phyloP scores from a whole-genome alignment of 2,329 filamentous ascomycete species.

The Beauveria sp. region DNA sequence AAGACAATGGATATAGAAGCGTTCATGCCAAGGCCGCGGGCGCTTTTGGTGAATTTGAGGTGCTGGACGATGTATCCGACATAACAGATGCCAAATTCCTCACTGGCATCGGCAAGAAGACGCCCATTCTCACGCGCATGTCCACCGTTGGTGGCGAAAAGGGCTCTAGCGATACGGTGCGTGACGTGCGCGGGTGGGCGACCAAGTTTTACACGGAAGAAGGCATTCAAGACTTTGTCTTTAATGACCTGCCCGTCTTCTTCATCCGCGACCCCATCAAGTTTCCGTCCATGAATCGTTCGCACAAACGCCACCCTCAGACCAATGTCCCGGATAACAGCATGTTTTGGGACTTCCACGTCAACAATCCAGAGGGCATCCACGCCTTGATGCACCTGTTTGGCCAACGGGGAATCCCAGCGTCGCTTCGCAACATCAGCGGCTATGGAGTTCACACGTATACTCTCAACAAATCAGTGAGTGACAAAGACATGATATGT shows the following conservation, averaged over 20 bases:
- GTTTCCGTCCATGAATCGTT: constrained; percentile 38
- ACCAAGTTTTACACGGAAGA: constrained; percentile 23
- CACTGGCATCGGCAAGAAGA: constrained; percentile 41
- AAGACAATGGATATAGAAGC: not conserved
- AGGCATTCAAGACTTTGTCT: constrained; percentile 23
- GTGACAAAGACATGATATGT: not conserved
- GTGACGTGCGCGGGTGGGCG: constrained; percentile 59
- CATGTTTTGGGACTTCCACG: constrained; percentile 29
- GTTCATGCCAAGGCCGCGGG: constrained; percentile 22
- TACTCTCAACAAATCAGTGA: constrained; percentile 29
- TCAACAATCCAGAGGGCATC: constrained; percentile 38
- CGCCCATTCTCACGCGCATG: constrained; percentile 41
- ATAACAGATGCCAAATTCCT: constrained; percentile 45
- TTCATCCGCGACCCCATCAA: constrained; percentile 41
- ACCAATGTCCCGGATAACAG: constrained; percentile 35
- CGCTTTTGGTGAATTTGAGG: constrained; percentile 47
- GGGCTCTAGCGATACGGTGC: constrained; percentile 56
- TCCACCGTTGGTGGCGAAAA: constrained; percentile 60
- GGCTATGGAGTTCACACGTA: constrained; percentile 42
- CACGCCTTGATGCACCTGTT: constrained; percentile 47
- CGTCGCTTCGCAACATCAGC: constrained; percentile 37
- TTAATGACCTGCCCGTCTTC: constrained; percentile 42
- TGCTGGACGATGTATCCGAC: constrained; percentile 46
- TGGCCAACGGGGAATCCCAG: constrained; percentile 39
- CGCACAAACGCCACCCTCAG: constrained; percentile 36